Base-by-base conservation (phyloP, 2,329 filamentous ascomycete genomes). In the Furcasterigmium furcatum region DNA sequence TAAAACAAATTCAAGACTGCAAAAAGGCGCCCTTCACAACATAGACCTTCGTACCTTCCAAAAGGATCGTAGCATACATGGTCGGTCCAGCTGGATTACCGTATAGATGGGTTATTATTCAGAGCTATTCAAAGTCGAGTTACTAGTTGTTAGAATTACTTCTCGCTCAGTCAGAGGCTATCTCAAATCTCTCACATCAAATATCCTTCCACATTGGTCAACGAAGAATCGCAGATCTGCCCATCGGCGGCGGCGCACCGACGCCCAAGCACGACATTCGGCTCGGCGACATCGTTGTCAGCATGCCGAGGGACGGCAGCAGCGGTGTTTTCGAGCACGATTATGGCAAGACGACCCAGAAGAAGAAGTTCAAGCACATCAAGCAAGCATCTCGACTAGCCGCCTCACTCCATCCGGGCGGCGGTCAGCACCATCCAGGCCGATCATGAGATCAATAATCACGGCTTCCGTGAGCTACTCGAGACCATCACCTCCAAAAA, bases 191-290 rank as follows among this genome's bases (percentile, higher is more conserved):
- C n/a, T n/a, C n/a, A n/a, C n/a, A n/a, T n/a, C n/a, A n/a, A n/a
- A n/a, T n/a, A n/a, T n/a, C n/a, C n/a, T n/a, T n/a, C n/a, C n/a
- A n/a, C n/a, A n/a, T n/a, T n/a, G n/a, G n/a, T n/a, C n/a, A n/a
- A n/a, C n/a, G n/a, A n/a, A n/a, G n/a, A n/a, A n/a, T n/a, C n/a
- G n/a, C n/a, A n/a, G n/a, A n/a, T n/a, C n/a, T 67, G 2, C 63
- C 63, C 9, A 58, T 65, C 3, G 64, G 57, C 1, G 65, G 66
- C 6, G 67, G 65, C 4, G 64, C 56, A 0, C 67, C 67, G 47
- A 71, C 49, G 34, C 0, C 2, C 9, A 49, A 57, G 6, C 49
- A 63, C 21, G 65, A 71, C n/a, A 59, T 71, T 1, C 59, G 66
- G 3, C 48, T 54, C 3, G 48, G 50, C 13, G 52, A 54, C 19